A percentile compares a stretch with the other conserved stretches of the same genome.
phyloP scores from a whole-genome alignment of 495 filamentous ascomycete genomes.

The Xylaria sp. region DNA sequence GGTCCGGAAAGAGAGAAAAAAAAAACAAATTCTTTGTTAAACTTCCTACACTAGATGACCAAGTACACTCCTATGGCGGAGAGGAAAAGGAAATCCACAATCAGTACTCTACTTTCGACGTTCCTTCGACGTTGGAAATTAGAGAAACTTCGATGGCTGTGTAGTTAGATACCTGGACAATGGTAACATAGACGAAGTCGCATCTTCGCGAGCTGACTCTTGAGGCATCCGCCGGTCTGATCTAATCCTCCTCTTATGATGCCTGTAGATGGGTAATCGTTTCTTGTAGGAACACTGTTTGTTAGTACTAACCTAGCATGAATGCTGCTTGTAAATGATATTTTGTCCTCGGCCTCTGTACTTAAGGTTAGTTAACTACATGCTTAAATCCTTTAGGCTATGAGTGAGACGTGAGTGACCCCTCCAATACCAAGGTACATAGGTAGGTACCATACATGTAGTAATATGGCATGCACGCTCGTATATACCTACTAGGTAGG shows the following conservation, averaged over 20 bases:
- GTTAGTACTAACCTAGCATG: not conserved
- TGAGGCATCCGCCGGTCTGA: not conserved
- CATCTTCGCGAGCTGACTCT: not conserved
- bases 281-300: not conserved
- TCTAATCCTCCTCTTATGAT: not conserved
- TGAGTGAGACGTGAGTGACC: not conserved
- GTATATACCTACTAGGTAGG: not conserved
- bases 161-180: not conserved
- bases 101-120: constrained; percentile 1
- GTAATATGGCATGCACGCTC: not conserved
- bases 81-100: not conserved
- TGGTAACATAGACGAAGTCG: not conserved
- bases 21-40: not conserved
- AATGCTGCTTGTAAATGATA: not conserved
- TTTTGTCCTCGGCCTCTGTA: not conserved
- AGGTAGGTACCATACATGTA: too few species aligned
- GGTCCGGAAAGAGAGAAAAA: not conserved
- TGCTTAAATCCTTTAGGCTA: not conserved
- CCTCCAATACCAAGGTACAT: not conserved
- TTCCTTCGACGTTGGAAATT: not conserved
- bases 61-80: not conserved
- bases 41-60: not conserved
- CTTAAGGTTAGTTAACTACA: too few species aligned
- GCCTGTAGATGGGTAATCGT: not conserved
- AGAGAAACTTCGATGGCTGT: constrained; percentile 1